A percentile compares a stretch with the other conserved stretches of the same genome.
These are phyloP conservation scores for Neurospora hispaniola DNA, from an alignment of 495 filamentous ascomycete genomes.

Conservation along the genomic window DNA sequence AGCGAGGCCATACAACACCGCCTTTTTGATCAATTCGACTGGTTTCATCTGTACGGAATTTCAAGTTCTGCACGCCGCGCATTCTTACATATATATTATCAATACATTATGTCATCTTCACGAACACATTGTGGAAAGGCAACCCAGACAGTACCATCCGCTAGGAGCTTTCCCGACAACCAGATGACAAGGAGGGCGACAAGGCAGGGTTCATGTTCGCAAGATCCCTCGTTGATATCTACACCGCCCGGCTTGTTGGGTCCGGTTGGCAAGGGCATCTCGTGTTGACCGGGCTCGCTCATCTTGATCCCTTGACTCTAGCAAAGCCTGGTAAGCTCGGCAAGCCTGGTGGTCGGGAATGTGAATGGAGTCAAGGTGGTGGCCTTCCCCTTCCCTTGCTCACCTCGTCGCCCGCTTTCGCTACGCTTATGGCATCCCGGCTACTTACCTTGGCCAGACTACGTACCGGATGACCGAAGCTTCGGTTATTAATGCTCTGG, in stretches of 20 bases:
- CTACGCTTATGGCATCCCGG: neutral
- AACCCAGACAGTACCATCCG: neutral
- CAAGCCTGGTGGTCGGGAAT: neutral
- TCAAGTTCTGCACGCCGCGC: no score
- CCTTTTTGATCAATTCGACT: no score
- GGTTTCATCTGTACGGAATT: no score
- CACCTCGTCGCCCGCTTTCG: neutral
- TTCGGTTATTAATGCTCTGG: no score
- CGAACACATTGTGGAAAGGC: no score
- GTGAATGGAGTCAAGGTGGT: neutral
- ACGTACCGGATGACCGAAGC: neutral
- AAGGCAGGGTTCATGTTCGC: neutral
- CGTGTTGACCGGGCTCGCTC: neutral
- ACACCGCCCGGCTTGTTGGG: neutral
- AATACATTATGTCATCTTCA: no score
- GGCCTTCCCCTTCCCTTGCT: neutral
- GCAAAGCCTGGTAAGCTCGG: neutral
- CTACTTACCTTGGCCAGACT: neutral
- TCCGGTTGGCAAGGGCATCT: neutral
- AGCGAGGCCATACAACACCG: no score
- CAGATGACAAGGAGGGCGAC: neutral
- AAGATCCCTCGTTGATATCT: neutral
- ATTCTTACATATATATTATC: no score
- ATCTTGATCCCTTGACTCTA: neutral
- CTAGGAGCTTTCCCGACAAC: neutral